Evolutionary conservation across 2,329 filamentous ascomycete genomes (phyloP), one percentile per base, ranked within the genome.

Genomic region (Cytospora chrysosperma): DNA sequence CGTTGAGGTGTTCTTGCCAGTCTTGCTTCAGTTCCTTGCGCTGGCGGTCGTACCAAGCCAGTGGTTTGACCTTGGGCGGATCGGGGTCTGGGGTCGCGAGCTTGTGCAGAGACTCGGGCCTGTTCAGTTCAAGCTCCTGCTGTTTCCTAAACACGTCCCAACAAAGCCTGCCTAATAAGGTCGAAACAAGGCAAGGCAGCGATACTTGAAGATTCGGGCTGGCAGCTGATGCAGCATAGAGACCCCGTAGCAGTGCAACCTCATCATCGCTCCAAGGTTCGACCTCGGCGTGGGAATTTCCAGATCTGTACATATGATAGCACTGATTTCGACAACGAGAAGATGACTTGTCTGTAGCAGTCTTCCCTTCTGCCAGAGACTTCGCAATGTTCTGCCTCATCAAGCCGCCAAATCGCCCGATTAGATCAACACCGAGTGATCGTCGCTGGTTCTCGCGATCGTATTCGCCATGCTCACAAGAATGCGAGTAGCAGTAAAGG

Each of bases 391-490:
- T 72, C 5, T 60, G 57, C 64, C 67, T 66, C 34, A 74, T 61
- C 24, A 71, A 63, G 26, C 71, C 72, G 17, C 72, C 71, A 17
- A 78, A 66, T 17, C 76, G 75, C 15, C 72, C 75, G n/a, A 75
- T 72, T 59, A 72, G 70, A 43, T 81, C 79, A n/a, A 85, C 75
- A 3, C 82, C 84, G 68, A 86, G 83, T 3, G 80, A 75, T 55
- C 79, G 82, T 37, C 81, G 78, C 68, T 85, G 82, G 64, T 83
- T 82, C 57, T 82, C 80, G 8, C 74, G 71, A 61, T 84, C 81
- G 58, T 85, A 86, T 60, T 86, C 84, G 53, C 84, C 85, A 66
- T 87, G 85, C 69, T 87, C 85, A 64, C 85, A 87, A 15, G 84
- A 85, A 70, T 86, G 81, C 57, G 82, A 82, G 69, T 80, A 83